A percentile compares a stretch with the other conserved stretches of the same genome.
phyloP scores from a whole-genome alignment of 1,284 basidiomycete species.

The Dichomitus squalens region DNA sequence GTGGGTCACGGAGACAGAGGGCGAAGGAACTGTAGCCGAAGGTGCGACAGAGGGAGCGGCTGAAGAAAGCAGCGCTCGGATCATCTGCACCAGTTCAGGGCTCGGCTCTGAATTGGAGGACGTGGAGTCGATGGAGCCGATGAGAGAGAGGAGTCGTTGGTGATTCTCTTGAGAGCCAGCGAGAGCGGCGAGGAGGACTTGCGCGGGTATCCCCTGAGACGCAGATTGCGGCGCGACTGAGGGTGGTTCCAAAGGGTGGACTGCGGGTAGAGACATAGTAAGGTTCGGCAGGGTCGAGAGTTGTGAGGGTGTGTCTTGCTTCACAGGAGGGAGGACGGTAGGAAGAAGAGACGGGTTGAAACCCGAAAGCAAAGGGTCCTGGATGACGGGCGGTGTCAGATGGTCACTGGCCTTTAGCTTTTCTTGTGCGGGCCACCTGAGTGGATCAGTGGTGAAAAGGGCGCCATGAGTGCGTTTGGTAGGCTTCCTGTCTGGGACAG shows the following conservation, averaged over 20 bases:
- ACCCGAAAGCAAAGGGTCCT: not conserved
- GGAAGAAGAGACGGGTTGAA: not conserved
- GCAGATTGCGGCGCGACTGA: not conserved
- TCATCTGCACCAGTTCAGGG: constrained; percentile 28
- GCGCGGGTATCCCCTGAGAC: constrained; percentile 8
- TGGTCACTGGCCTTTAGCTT: not conserved
- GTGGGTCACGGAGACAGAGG: not conserved
- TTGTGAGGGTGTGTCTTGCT: not conserved
- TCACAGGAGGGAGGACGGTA: not conserved
- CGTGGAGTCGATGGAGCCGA: constrained; percentile 30
- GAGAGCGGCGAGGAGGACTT: constrained; percentile 16
- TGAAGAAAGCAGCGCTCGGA: constrained; percentile 22
- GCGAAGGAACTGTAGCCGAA: not conserved
- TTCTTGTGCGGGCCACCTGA: constrained; percentile 8
- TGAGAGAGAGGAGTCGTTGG: constrained; percentile 24
- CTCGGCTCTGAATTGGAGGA: constrained; percentile 10
- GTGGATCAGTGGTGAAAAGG: constrained; percentile 19
- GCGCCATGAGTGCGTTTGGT: constrained; percentile 8
- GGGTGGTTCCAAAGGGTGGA: not conserved
- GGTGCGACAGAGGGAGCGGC: constrained; percentile 2
- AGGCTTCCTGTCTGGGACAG: constrained; percentile 9
- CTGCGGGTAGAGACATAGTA: not conserved
- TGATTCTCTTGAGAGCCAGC: constrained; percentile 18
- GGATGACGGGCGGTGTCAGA: no score
- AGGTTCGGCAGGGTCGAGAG: not conserved